Evolutionary conservation across 306 rosid genomes (phyloP).

Genomic region (Rosa chinensis): DNA sequence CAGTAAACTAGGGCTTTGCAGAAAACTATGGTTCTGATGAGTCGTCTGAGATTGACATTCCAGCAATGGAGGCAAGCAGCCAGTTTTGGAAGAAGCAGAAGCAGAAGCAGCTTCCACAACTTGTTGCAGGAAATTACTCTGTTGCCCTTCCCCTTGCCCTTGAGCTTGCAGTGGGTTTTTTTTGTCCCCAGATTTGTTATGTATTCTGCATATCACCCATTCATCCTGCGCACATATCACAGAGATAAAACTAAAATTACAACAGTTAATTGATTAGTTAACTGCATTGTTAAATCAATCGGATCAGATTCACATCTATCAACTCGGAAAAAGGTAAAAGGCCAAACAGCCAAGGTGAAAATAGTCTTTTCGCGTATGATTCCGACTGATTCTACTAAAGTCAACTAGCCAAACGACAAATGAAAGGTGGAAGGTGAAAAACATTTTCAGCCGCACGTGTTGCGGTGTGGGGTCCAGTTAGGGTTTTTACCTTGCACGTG

Average conservation of each 20-base stretch:
- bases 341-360: constrained; percentile 23
- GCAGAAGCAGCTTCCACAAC: constrained; percentile 17
- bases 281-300: constrained; percentile 10
- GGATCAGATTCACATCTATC: background rate
- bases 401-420: constrained; percentile 23
- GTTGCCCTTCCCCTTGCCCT: constrained; percentile 22
- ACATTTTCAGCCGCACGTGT: constrained; percentile 7
- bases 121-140: constrained; percentile 11
- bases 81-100: background rate
- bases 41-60: constrained; percentile 21
- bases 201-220: constrained; percentile 85
- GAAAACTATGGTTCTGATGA: background rate
- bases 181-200: constrained; percentile 63
- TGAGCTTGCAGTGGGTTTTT: constrained; percentile 23
- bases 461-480: background rate
- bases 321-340: background rate
- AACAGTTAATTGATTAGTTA: background rate
- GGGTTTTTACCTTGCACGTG: constrained; percentile 36
- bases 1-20: background rate
- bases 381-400: background rate
- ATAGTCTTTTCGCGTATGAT: background rate
- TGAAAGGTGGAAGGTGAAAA: background rate
- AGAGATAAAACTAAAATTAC: background rate
- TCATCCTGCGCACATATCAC: constrained; percentile 50
- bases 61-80: constrained; percentile 36